A percentile compares a stretch with the other conserved stretches of the same genome.
Conservation (phyloP, 495 filamentous ascomycete species). For the Hyaloscypha bicolor region DNA sequence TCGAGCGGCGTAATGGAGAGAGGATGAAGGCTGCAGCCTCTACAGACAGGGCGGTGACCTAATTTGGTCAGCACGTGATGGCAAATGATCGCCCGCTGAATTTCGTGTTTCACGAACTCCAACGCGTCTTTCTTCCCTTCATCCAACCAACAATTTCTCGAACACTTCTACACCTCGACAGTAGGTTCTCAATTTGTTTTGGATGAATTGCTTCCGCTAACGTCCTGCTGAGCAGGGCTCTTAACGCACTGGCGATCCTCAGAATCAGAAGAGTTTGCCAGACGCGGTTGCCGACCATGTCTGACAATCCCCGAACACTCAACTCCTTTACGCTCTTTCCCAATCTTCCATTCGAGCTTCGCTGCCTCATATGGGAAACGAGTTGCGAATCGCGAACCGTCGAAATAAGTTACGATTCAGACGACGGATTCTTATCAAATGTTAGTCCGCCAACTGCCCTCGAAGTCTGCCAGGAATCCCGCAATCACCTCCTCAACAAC, state of each 20-base stretch:
- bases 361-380: conserved; percentile 10
- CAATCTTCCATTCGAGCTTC: conserved; percentile 12
- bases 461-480: conserved; percentile 12
- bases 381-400: neutral
- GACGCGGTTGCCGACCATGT: neutral
- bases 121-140: neutral
- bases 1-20: neutral
- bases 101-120: neutral
- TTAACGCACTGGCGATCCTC: no score
- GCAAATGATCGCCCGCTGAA: neutral
- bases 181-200: neutral
- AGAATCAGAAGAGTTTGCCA: no score
- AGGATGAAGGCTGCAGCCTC: conserved; percentile 8
- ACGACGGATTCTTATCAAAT: neutral
- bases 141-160: neutral
- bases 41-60: neutral
- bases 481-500: neutral
- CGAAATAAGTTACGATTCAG: conserved; percentile 12
- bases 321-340: conserved; percentile 23
- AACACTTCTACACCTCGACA: neutral
- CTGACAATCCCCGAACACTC: neutral
- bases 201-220: neutral
- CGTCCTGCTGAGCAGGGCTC: no score
- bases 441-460: conserved; percentile 7
- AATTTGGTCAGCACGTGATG: neutral